These are phyloP conservation scores for Triticum dicoccoides DNA, from an alignment of 176 grass and related monocot species.

Conservation along the genomic window DNA sequence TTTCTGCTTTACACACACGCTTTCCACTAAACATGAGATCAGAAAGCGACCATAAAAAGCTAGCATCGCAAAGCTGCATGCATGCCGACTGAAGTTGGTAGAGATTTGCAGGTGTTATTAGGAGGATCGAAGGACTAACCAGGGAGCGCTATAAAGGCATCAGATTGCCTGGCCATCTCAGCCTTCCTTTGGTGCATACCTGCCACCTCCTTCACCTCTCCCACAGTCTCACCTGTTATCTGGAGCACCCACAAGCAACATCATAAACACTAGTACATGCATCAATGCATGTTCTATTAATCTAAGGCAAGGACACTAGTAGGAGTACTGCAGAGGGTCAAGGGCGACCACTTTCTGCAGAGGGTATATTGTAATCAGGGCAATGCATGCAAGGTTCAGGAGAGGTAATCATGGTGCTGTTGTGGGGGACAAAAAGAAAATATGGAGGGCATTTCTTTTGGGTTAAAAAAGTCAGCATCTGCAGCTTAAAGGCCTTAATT, in stretches of 20 bases:
- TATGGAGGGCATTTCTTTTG: constrained; percentile 25
- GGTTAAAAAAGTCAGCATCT: constrained; percentile 27
- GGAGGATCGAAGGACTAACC: constrained; percentile 33
- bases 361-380: constrained; percentile 8
- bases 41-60: constrained; percentile 13
- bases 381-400: constrained; percentile 27
- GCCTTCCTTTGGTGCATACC: constrained; percentile 79
- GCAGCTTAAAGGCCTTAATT: constrained; percentile 25
- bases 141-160: constrained; percentile 77
- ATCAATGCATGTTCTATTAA: not conserved
- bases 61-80: not conserved
- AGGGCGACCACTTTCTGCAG: not conserved
- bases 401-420: constrained; percentile 41
- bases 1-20: constrained; percentile 26
- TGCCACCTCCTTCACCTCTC: constrained; percentile 61
- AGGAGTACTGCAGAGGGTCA: not conserved
- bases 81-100: constrained; percentile 5
- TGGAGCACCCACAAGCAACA: constrained; percentile 35
- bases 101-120: constrained; percentile 1
- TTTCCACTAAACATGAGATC: constrained; percentile 31
- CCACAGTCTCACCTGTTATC: constrained; percentile 67
- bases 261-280: not conserved
- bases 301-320: not conserved
- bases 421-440: constrained; percentile 38
- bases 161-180: constrained; percentile 70